Evolutionary conservation across 192 early-diverging fungal species (phyloP).

Genomic region (Coemansia nantahalensis): DNA sequence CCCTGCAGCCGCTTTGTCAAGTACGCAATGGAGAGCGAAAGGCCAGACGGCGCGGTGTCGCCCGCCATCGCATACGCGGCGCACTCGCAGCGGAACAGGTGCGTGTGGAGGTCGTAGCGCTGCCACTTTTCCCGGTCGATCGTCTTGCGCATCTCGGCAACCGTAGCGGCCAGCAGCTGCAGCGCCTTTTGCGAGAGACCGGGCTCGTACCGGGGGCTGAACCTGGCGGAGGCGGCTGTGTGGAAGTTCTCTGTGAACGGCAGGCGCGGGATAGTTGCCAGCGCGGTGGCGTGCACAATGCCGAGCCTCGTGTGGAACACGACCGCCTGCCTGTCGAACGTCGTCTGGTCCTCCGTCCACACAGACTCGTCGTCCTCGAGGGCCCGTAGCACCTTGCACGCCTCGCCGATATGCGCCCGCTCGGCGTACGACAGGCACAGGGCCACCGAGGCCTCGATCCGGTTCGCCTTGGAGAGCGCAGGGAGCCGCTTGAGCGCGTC

Average conservation of each 20-base stretch:
- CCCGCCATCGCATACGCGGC: conserved; percentile 11
- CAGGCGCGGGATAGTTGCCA: conserved; percentile 26
- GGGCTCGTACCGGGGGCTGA: conserved; percentile 11
- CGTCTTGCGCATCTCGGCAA: neutral
- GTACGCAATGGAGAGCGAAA: neutral
- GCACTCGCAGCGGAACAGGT: conserved; percentile 29
- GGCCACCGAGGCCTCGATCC: conserved; percentile 17
- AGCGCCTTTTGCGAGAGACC: conserved; percentile 1
- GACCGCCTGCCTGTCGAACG: conserved; percentile 1
- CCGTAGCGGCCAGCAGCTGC: neutral
- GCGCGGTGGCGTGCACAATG: conserved; percentile 14
- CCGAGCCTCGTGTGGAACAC: conserved; percentile 6
- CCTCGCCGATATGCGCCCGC: conserved; percentile 4
- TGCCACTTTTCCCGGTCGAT: neutral
- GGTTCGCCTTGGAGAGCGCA: neutral
- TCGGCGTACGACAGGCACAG: conserved; percentile 32
- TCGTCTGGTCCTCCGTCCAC: conserved; percentile 5
- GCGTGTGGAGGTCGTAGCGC: conserved; percentile 2
- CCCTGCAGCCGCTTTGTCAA: conserved; percentile 18
- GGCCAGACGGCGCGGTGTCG: neutral
- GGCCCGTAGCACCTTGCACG: neutral
- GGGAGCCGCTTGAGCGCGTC: neutral
- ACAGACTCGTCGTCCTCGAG: conserved; percentile 1
- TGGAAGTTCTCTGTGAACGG: conserved; percentile 40
- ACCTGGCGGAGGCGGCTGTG: conserved; percentile 20